Base-by-base conservation (phyloP, 768 basidiomycete species). In the Calocybe indica region DNA sequence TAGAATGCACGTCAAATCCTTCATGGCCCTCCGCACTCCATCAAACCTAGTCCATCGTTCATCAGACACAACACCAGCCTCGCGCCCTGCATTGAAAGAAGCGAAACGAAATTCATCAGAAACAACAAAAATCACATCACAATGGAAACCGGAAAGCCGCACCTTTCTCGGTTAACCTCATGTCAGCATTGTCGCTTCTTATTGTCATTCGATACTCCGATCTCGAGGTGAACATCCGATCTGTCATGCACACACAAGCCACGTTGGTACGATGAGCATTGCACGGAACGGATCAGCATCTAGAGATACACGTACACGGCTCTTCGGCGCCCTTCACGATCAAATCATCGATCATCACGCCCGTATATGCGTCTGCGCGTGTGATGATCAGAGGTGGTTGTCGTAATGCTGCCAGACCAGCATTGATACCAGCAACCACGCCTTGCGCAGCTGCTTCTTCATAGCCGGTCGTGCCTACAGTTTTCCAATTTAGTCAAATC, bases 361-460 rank as follows among this genome's bases (percentile, higher is more conserved):
- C 92, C 6, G 83, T 73, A 60, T 83, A 93, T 5, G 86, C 88
- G 55, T 95, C 89, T 5, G 90, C 89, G n/a, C 92, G 79, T 8
- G 83, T 80, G 32, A 94, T 61, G 2, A 82, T 57, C 12, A 95
- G 61, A 0, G 85, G 79, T 1, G 78, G 69, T 36, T 68, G 72
- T 10, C 67, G 59, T 3, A 71, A 69, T 6, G 88, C 82, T 0
- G 80, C 68, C 2, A 92, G 72, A 0, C 89, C 92, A 0, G 92
- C 92, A 47, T 95, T 94, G 43, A 89, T 82, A 2, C 92, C 92
- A 1, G 92, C 92, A 0, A 95, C 65, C n/a, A 80, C 69, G 7
- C 92, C 92, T 61, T 94, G 92, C 3, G 88, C 90, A 2, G 89
- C 92, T 1, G 92, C 92, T 67, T 95, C 92, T 61, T 95, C 92